Base-by-base conservation (phyloP, 495 filamentous ascomycete genomes). In the Daldinia grandis region DNA sequence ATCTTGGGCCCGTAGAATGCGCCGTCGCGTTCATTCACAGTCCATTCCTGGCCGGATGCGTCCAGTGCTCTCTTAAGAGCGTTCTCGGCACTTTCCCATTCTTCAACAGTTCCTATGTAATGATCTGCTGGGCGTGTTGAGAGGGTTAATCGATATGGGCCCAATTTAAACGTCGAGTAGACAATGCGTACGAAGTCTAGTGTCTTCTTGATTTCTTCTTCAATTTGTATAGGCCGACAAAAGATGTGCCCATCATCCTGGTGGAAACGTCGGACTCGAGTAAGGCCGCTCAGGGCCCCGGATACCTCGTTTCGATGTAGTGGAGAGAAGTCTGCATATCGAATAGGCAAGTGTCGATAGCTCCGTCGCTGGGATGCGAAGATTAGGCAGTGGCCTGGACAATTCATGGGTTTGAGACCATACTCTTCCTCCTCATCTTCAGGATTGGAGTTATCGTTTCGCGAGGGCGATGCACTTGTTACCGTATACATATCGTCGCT, bases 1-100 rank as follows among this genome's bases (percentile, higher is more conserved):
- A 98, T 97, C 80, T 98, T 98, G 9, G 94, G 94, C 0, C 94
- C 94, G 77, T 97, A 98, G 74, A 98, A 98, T 5, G 94, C 94
- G 28, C 94, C 94, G 65, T 97, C 94, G 6, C 93, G 93, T 67
- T 89, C 85, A 68, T 92, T 94, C 57, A 94, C 35, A 0, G 83
- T 84, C 91, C 92, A 97, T 25, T 84, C 74, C 51, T 86, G 84
- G 3, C 88, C 88, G 25, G 86, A 91, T 9, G 80, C 83, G 57
- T 90, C 83, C 30, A 98, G 81, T 0, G 93, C 91, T 51, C 86
- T 76, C 57, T 84, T 89, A 54, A 98, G 81, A 50, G 92, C 90
- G 12, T 72, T 75, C 76, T 98, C 94, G 1, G 94, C 94, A 65
- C 85, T 85, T 19, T 93, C 87, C 94, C 94, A 98, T 74, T 96